Conservation (phyloP, 1,284 basidiomycete genomes). For the Polyporus tsugae region DNA sequence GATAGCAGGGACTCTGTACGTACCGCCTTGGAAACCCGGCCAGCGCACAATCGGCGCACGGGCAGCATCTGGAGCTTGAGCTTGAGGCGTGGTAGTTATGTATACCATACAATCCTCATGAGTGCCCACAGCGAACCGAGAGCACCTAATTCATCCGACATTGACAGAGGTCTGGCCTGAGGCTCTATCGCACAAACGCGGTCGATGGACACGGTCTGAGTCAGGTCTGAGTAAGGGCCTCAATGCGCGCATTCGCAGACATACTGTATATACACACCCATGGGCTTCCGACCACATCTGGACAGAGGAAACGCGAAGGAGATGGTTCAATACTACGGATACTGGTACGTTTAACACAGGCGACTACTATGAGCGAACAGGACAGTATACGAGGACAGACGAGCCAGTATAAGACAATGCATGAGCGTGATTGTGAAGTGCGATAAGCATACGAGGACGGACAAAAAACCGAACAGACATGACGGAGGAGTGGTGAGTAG, state of each 20-base stretch:
- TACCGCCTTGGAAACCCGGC: no score
- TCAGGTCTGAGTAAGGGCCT: not conserved
- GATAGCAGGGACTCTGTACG: no score
- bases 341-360: conserved; percentile 1
- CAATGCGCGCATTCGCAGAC: not conserved
- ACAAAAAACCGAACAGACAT: not conserved
- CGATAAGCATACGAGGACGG: conserved; percentile 1
- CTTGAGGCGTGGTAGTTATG: no score
- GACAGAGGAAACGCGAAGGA: not conserved
- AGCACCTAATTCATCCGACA: no score
- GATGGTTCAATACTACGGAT: conserved; percentile 2
- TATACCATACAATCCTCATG: no score
- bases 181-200: no score
- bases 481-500: not conserved
- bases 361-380: conserved; percentile 6
- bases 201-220: no score
- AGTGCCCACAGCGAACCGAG: no score
- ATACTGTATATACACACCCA: not conserved
- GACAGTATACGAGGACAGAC: not conserved
- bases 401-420: conserved; percentile 3
- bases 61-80: no score
- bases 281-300: not conserved
- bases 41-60: no score
- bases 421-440: conserved; percentile 2
- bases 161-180: no score